Percentiles rank a stretch among this genome's conserved stretches.
These are phyloP conservation scores for Eutypella sp. DNA, from an alignment of 2,329 filamentous ascomycete genomes.

Conservation along the genomic window DNA sequence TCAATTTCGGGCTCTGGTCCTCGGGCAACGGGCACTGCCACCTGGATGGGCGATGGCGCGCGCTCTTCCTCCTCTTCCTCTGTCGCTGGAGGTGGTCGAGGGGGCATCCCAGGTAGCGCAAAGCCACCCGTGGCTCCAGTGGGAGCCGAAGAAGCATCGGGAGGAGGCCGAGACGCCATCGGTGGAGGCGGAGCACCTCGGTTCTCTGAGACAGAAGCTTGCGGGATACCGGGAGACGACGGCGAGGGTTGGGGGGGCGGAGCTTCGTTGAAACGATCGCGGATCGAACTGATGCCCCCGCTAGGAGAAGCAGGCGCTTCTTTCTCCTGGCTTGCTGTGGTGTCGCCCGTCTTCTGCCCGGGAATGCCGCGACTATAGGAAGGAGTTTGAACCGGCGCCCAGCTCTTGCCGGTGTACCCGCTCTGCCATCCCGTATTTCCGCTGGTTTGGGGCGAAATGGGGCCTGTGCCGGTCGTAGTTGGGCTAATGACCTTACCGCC, in stretches of 20 bases:
- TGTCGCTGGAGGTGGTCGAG: constrained; percentile 50
- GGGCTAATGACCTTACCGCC: constrained; percentile 48
- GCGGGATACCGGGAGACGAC: constrained; percentile 12
- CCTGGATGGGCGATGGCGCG: constrained; percentile 70
- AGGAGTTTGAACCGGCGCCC: constrained; percentile 76
- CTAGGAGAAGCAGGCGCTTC: constrained; percentile 50
- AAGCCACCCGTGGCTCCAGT: constrained; percentile 71
- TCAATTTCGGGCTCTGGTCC: constrained; percentile 50
- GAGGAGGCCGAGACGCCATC: constrained; percentile 51
- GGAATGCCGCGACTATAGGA: constrained; percentile 61
- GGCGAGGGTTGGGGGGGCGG: constrained; percentile 60
- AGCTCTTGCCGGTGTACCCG: constrained; percentile 83
- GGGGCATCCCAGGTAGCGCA: constrained; percentile 71
- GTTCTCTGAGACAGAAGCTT: constrained; percentile 31
- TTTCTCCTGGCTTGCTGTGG: constrained; percentile 39
- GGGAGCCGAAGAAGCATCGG: constrained; percentile 48
- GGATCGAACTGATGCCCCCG: constrained; percentile 67
- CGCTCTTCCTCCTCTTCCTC: constrained; percentile 52
- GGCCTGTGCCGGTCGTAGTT: constrained; percentile 51
- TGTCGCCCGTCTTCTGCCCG: constrained; percentile 60
- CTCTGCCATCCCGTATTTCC: constrained; percentile 64
- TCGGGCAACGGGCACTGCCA: constrained; percentile 80
- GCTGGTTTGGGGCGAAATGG: background rate
- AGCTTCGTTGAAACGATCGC: constrained; percentile 78
- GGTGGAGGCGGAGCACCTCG: constrained; percentile 59